Conservation (phyloP, 2,329 filamentous ascomycete genomes). For the Aspergillus brasiliensis region DNA sequence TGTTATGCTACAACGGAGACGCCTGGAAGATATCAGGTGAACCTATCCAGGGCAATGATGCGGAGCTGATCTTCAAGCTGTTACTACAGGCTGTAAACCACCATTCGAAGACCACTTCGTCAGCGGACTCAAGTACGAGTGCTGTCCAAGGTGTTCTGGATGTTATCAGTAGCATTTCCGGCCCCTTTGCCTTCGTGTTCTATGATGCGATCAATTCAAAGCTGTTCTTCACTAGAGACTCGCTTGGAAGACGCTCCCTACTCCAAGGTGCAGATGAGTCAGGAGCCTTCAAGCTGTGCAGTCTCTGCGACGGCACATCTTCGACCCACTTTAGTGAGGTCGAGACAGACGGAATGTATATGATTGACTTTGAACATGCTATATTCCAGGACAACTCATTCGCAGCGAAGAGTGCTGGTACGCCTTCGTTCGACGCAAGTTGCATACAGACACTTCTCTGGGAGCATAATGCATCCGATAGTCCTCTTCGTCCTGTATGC, state of each 20-base stretch:
- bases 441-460: conserved; percentile 33
- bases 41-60: conserved; percentile 73
- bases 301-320: conserved; percentile 61
- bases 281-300: conserved; percentile 66
- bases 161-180: conserved; percentile 65
- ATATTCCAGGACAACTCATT: conserved; percentile 6
- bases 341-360: conserved; percentile 79
- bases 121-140: conserved; percentile 16
- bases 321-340: conserved; percentile 71
- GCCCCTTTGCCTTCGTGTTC: conserved; percentile 89
- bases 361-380: conserved; percentile 56
- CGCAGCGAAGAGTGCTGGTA: not conserved
- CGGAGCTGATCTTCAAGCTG: conserved; percentile 65
- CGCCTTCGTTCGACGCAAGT: conserved; percentile 15
- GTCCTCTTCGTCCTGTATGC: conserved; percentile 16
- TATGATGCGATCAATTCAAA: conserved; percentile 64
- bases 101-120: not conserved
- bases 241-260: conserved; percentile 82
- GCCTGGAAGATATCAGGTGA: conserved; percentile 74
- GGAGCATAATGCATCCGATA: conserved; percentile 22
- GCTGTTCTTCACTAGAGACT: conserved; percentile 83
- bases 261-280: conserved; percentile 57
- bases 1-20: conserved; percentile 97
- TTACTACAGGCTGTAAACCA: conserved; percentile 52
- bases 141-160: conserved; percentile 36